Conservation (phyloP, 1,139 yeast genomes). For the Zygotorulaspora mrakii region DNA sequence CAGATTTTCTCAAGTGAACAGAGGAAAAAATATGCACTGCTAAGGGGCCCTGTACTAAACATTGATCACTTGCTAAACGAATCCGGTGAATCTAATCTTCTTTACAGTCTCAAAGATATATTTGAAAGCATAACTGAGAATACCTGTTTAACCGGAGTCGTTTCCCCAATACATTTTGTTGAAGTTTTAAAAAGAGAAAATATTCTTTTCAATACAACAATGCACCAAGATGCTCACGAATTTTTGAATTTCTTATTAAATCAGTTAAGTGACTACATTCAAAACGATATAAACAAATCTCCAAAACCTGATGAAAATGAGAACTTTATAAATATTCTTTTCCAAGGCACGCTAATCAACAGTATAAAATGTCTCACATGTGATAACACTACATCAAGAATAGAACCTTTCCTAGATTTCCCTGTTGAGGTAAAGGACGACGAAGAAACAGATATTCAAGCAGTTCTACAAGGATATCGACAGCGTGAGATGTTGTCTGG, state of each 20-base stretch:
- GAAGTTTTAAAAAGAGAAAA: slow-evolving; percentile 76
- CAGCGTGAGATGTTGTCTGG: slow-evolving; percentile 83
- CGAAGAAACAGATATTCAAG: slow-evolving; percentile 67
- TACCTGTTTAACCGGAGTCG: slow-evolving; percentile 68
- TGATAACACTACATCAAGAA: slow-evolving; percentile 78
- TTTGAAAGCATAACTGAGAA: slow-evolving; percentile 82
- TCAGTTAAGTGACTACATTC: slow-evolving; percentile 67
- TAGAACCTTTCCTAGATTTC: slow-evolving; percentile 82
- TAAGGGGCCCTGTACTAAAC: slow-evolving; percentile 80
- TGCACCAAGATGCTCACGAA: slow-evolving; percentile 99
- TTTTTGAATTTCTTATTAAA: slow-evolving; percentile 83
- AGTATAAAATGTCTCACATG: slow-evolving; percentile 89
- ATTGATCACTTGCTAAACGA: slow-evolving; percentile 49
- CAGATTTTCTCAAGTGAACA: slow-evolving; percentile 51
- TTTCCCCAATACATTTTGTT: slow-evolving; percentile 73
- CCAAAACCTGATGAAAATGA: slow-evolving; percentile 21
- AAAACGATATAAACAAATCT: slow-evolving; percentile 15
- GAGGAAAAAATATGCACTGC: slow-evolving; percentile 73
- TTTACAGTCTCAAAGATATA: slow-evolving; percentile 75
- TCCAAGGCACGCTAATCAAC: slow-evolving; percentile 81
- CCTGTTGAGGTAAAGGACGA: slow-evolving; percentile 69
- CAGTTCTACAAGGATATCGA: slow-evolving; percentile 74
- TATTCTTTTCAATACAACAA: slow-evolving; percentile 76
- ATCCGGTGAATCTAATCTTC: slow-evolving; percentile 46
- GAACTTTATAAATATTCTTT: slow-evolving; percentile 65